Evolutionary conservation across 768 basidiomycete species (phyloP).

Genomic region (Boletus sensibilis): DNA sequence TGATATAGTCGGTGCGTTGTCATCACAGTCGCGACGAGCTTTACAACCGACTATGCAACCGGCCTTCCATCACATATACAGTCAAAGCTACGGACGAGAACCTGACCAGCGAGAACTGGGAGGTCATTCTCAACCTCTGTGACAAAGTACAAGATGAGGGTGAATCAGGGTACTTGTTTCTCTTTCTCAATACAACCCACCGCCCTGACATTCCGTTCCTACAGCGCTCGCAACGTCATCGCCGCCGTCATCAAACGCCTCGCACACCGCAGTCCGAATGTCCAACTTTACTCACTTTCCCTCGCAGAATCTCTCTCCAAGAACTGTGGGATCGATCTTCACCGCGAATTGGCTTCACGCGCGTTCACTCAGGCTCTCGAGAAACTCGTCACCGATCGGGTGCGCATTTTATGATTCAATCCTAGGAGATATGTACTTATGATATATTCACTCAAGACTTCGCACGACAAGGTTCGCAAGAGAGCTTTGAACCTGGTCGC

Average conservation of each 20-base stretch:
- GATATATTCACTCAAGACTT: conserved; percentile 53
- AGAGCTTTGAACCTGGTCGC: conserved; percentile 71
- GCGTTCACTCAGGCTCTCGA: conserved; percentile 91
- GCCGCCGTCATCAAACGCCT: conserved; percentile 86
- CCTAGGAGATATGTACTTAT: conserved; percentile 10
- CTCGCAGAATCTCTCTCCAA: conserved; percentile 87
- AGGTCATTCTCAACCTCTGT: conserved; percentile 88
- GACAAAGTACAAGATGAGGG: conserved; percentile 95
- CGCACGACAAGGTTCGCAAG: conserved; percentile 87
- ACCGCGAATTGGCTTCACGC: conserved; percentile 84
- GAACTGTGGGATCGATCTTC: conserved; percentile 80
- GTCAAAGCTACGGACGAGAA: conserved; percentile 98
- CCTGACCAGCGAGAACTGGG: conserved; percentile 94
- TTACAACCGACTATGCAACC: conserved; percentile 3
- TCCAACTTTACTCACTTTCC: conserved; percentile 90
- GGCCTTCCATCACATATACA: conserved; percentile 32
- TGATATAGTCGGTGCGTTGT: conserved; percentile 80
- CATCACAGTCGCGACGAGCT: conserved; percentile 4
- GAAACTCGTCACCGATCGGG: conserved; percentile 85
- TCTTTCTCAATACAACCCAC: background rate
- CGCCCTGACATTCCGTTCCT: conserved; percentile 16
- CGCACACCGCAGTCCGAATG: conserved; percentile 92
- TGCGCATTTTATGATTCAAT: conserved; percentile 35
- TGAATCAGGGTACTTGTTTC: conserved; percentile 63
- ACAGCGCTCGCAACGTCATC: conserved; percentile 83